Percentiles rank a stretch among this genome's conserved stretches.
Evolutionary conservation across 179 eudicot genomes (phyloP).

Genomic region (Pouteria campechiana): DNA sequence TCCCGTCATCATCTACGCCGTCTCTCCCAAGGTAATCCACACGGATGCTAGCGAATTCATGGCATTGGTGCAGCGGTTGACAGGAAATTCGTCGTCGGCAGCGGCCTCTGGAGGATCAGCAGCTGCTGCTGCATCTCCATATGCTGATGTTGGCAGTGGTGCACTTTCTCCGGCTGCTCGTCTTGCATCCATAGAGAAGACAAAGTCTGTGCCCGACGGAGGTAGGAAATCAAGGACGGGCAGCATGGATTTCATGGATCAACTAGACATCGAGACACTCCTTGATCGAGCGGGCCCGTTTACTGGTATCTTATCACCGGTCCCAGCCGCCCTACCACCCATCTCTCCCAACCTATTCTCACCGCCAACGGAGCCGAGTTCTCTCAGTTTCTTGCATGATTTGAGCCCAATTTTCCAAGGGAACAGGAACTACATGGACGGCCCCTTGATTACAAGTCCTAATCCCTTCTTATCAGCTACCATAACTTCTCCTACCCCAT

Average conservation of each 20-base stretch:
- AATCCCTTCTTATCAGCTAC: constrained; percentile 26
- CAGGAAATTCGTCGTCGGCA: constrained; percentile 40
- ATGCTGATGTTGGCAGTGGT: constrained; percentile 10
- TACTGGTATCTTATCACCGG: constrained; percentile 73
- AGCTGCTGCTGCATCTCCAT: not conserved
- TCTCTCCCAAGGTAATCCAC: constrained; percentile 87
- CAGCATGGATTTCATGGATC: constrained; percentile 10
- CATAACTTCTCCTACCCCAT: constrained; percentile 23
- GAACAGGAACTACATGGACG: constrained; percentile 17
- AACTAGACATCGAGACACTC: constrained; percentile 11
- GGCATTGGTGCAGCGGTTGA: constrained; percentile 76
- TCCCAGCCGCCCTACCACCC: constrained; percentile 52
- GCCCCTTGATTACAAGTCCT: constrained; percentile 28
- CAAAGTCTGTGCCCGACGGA: constrained; percentile 28
- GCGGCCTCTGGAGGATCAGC: constrained; percentile 11
- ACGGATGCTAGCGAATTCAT: constrained; percentile 74
- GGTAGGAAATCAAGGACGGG: constrained; percentile 8
- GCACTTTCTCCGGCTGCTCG: constrained; percentile 59
- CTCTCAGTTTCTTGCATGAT: constrained; percentile 29
- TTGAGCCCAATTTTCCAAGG: constrained; percentile 27
- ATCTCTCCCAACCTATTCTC: constrained; percentile 60
- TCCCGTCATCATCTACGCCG: constrained; percentile 77
- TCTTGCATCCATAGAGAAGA: constrained; percentile 41
- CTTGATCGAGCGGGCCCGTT: constrained; percentile 19
- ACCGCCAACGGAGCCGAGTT: constrained; percentile 34